Evolutionary conservation across 345 rosid species (phyloP).

Genomic region (Gynandropsis gynandra): DNA sequence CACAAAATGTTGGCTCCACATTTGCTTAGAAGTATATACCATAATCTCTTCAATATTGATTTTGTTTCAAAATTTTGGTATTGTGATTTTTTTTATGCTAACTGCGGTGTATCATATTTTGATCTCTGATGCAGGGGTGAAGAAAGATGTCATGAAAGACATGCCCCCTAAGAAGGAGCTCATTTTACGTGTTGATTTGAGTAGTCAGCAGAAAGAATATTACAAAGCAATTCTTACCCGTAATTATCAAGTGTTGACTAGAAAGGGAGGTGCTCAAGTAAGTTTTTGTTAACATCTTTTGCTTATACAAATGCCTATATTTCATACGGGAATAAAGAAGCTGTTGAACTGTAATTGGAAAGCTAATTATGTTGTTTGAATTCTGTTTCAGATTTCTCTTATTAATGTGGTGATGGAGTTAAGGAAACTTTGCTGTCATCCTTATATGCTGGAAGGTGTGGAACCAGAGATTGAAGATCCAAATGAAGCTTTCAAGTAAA

Average conservation of each 20-base stretch:
- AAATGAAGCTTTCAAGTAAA: conserved; percentile 70
- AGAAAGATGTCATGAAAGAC: conserved; percentile 98
- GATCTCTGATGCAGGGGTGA: conserved; percentile 65
- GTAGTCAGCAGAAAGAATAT: conserved; percentile 90
- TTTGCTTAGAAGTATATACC: conserved; percentile 80
- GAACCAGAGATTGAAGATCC: conserved; percentile 69
- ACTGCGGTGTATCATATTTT: conserved; percentile 16
- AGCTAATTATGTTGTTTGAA: conserved; percentile 19
- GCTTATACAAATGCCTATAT: conserved; percentile 1
- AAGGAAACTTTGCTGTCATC: conserved; percentile 99
- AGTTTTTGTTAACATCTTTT: conserved; percentile 13
- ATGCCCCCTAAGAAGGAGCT: conserved; percentile 99
- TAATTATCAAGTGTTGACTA: conserved; percentile 81
- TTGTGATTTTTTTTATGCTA: conserved; percentile 1
- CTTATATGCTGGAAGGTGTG: conserved; percentile 93
- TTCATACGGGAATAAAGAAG: conserved; percentile 17
- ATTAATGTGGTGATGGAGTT: conserved; percentile 97
- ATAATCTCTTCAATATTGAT: conserved; percentile 9
- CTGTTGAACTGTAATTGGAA: conserved; percentile 9
- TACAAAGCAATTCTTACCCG: conserved; percentile 97
- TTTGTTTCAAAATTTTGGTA: conserved; percentile 17
- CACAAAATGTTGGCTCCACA: conserved; percentile 99
- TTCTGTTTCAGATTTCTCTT: conserved; percentile 68
- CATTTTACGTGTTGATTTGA: conserved; percentile 89
- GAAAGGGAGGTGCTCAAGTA: conserved; percentile 96